A percentile compares a stretch with the other conserved stretches of the same genome.
These are phyloP conservation scores for Coccomyxa sp. DNA, from an alignment of 139 green algal genomes.

Conservation along the genomic window DNA sequence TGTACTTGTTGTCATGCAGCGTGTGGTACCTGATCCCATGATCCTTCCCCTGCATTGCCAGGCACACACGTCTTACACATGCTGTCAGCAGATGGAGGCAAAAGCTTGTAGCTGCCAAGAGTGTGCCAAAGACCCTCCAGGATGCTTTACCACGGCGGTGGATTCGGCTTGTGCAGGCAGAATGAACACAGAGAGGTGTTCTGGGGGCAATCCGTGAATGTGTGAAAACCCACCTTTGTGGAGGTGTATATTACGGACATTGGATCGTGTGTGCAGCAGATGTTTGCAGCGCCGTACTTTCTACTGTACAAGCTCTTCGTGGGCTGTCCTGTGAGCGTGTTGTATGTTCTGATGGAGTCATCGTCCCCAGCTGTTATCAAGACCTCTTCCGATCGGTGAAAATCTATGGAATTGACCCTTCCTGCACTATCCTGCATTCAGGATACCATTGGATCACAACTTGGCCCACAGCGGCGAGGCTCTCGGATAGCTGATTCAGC, in stretches of 20 bases:
- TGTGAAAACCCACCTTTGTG: slow-evolving; percentile 54
- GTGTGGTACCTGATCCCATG: slow-evolving; percentile 81
- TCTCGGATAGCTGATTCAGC: too few relatives aligned
- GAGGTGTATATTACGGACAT: slow-evolving; percentile 71
- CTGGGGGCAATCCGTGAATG: background rate
- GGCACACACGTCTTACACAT: background rate
- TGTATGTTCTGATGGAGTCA: slow-evolving; percentile 78
- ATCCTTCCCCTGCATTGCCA: slow-evolving; percentile 18
- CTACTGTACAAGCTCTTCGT: slow-evolving; percentile 59
- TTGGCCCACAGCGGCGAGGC: too few relatives aligned
- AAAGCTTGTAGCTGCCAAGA: too few relatives aligned
- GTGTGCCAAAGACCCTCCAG: too few relatives aligned
- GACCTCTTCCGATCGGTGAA: slow-evolving; percentile 80
- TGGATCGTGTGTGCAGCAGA: slow-evolving; percentile 78
- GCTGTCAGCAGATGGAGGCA: background rate
- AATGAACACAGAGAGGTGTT: too few relatives aligned
- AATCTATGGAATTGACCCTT: slow-evolving; percentile 84
- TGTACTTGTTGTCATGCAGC: slow-evolving; percentile 77
- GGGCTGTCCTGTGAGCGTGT: slow-evolving; percentile 52
- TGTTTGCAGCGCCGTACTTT: slow-evolving; percentile 80
- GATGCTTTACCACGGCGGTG: too few relatives aligned
- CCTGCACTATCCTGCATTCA: slow-evolving; percentile 29
- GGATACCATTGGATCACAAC: too few relatives aligned
- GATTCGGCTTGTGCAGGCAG: too few relatives aligned
- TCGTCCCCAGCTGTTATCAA: slow-evolving; percentile 81